These are phyloP conservation scores for Echeveria elegans DNA, from an alignment of 164 flowering plant genomes.

Conservation along the genomic window DNA sequence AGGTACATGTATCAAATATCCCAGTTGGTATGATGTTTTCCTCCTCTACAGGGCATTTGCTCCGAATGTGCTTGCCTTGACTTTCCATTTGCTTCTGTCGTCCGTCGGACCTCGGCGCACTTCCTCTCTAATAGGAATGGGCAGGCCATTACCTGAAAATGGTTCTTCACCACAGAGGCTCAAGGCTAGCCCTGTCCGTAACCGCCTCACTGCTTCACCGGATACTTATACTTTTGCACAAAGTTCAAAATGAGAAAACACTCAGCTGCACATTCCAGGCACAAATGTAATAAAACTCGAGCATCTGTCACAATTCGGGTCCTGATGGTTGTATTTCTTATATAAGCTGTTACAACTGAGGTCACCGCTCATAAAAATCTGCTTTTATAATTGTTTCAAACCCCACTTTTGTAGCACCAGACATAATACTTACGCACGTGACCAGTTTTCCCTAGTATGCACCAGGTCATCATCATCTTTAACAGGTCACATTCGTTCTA, in stretches of 20 bases:
- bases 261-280: too few relatives aligned
- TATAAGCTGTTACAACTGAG: neutral
- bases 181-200: constrained; percentile 12
- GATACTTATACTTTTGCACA: constrained; percentile 10
- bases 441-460: too few relatives aligned
- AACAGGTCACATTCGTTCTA: too few relatives aligned
- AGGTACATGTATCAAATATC: constrained; percentile 58
- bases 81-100: constrained; percentile 50
- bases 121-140: constrained; percentile 36
- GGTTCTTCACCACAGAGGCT: constrained; percentile 30
- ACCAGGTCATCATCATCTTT: too few relatives aligned
- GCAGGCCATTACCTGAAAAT: constrained; percentile 34
- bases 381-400: neutral
- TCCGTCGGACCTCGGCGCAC: constrained; percentile 22
- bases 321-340: neutral
- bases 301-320: too few relatives aligned
- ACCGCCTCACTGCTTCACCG: neutral
- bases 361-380: neutral
- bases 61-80: constrained; percentile 68
- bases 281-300: too few relatives aligned
- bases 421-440: too few relatives aligned
- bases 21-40: constrained; percentile 79
- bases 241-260: constrained; percentile 15
- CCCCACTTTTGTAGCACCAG: too few relatives aligned
- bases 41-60: constrained; percentile 64